Base-by-base conservation (phyloP, 148 eudicot genomes). In the Diospyros kaki region DNA sequence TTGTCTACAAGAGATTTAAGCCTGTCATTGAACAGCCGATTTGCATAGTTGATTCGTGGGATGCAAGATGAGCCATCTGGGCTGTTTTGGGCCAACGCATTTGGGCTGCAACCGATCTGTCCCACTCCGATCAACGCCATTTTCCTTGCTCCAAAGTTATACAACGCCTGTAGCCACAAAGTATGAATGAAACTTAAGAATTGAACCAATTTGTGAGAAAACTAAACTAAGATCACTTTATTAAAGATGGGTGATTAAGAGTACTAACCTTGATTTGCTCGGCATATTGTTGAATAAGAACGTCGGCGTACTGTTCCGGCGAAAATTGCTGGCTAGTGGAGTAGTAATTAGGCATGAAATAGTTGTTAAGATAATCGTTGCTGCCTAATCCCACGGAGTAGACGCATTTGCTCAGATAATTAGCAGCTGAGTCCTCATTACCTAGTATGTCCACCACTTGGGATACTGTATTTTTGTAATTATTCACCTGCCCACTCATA, bases 91-190 rank as follows among this genome's bases (percentile, higher is more conserved):
- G 64, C 64, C 42, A 61, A 18, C 38, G 9, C 12, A 38, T 61
- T 18, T 61, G 96, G 93, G 80, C 89, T 91, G 81, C 96, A 91
- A 10, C 89, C 89, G 2, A 86, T 84, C 42, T 82, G 87, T 5
- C 89, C 89, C 40, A 86, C 72, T 71, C 89, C 89, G 40, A 77
- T 76, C 13, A 84, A 56, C 11, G 63, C 89, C 0, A 86, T 40
- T 63, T 84, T 86, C 56, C 86, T 83, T 74, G 89, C 89, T 52
- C 89, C 89, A 28, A 78, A 86, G 67, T 72, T 76, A 83, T 91
- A 87, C 64, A 91, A 67, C 46, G 74, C 46, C 93, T 91, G 75
- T 66, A 48, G 5, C 13, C 53, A 39, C 8, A 38, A 7, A 51
- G 6, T n/a, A n/a, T 18, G n/a, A 28, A 28, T 28, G 28, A 28